Percentiles rank a stretch among this genome's conserved stretches.
phyloP scores from a whole-genome alignment of 108 stramenopile species.

The Skeletonema tropicum region DNA sequence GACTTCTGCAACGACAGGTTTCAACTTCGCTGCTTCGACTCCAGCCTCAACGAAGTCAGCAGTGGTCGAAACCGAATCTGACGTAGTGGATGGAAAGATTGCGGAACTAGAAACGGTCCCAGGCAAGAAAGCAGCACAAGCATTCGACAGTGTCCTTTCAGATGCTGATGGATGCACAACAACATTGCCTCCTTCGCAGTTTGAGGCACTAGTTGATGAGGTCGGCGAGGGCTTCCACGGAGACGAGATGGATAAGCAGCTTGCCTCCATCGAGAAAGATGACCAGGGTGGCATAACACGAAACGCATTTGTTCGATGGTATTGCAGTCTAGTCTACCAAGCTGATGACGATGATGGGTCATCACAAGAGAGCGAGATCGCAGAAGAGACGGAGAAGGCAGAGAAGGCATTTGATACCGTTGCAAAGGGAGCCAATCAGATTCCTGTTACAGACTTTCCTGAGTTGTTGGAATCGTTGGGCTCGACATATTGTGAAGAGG shows the following conservation, averaged over 20 bases:
- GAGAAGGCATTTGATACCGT: slow-evolving; percentile 45
- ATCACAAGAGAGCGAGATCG: slow-evolving; percentile 61
- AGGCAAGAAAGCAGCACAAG: slow-evolving; percentile 38
- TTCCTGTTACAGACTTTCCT: slow-evolving; percentile 61
- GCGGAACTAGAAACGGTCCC: background rate
- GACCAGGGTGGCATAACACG: slow-evolving; percentile 52
- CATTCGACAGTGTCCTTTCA: slow-evolving; percentile 61
- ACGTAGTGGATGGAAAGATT: too few species aligned
- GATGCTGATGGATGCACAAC: slow-evolving; percentile 30
- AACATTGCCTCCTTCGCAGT: slow-evolving; percentile 46
- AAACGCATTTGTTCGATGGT: slow-evolving; percentile 74
- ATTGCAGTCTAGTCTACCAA: slow-evolving; percentile 54
- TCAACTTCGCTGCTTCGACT: slow-evolving; percentile 6
- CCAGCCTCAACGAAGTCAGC: too few species aligned
- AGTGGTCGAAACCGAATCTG: too few species aligned
- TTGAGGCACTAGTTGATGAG: slow-evolving; percentile 74
- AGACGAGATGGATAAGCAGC: slow-evolving; percentile 74
- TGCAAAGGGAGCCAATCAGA: slow-evolving; percentile 25
- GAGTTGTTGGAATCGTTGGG: slow-evolving; percentile 81
- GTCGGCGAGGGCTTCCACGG: slow-evolving; percentile 89
- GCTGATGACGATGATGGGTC: slow-evolving; percentile 39
- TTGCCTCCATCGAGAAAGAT: slow-evolving; percentile 57
- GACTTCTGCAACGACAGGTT: background rate
- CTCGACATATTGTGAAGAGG: slow-evolving; percentile 90
- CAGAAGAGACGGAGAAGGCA: slow-evolving; percentile 73